Base-by-base conservation (phyloP, 176 grass and related monocot genomes). In the Hsuehochloa calcarea region DNA sequence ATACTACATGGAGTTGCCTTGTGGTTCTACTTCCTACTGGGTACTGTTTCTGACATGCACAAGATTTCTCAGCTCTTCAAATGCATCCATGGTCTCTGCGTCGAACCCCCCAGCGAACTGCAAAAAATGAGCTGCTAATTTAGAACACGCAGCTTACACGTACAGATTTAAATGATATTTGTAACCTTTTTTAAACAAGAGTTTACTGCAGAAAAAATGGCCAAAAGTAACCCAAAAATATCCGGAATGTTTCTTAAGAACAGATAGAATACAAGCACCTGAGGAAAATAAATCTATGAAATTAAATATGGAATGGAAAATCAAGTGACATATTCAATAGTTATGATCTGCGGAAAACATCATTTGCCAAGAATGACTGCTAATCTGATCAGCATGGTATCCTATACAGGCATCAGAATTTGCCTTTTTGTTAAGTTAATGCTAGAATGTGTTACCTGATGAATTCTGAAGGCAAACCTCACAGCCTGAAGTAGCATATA, bases 401-500 rank as follows among this genome's bases (percentile, higher is more conserved):
- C 3, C 1, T 0, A 12, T 29, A 29, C 4, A 19, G 16, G 13
- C 25, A 22, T 55, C 22, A 50, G 54, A 60, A 22, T 31, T 71
- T 66, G 31, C 61, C n/a, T 44, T 55, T 29, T 66, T 29, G 29
- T 63, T 31, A 63, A 73, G 13, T 46, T 65, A 38, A 13, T 81
- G 54, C 34, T 26, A 52, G 1, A 62, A 17, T 56, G 46, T 83
- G 38, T 82, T 92, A 99, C 96, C 96, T 99, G 96, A 91, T 99
- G 93, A 86, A 99, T 94, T 85, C 96, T 92, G 90, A 99, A 99
- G 52, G 93, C 91, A 88, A 99, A 99, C 88, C 96, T 90, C 68
- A 99, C 93, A 71, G 91, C 96, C 89, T 99, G 96, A 82, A 99
- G 93, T 35, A 99, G 80, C 96, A 99, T 96, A 62, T 99, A 99